phyloP scores from a whole-genome alignment of 2,329 filamentous ascomycete species.

The Ceratocystis ficicola region DNA sequence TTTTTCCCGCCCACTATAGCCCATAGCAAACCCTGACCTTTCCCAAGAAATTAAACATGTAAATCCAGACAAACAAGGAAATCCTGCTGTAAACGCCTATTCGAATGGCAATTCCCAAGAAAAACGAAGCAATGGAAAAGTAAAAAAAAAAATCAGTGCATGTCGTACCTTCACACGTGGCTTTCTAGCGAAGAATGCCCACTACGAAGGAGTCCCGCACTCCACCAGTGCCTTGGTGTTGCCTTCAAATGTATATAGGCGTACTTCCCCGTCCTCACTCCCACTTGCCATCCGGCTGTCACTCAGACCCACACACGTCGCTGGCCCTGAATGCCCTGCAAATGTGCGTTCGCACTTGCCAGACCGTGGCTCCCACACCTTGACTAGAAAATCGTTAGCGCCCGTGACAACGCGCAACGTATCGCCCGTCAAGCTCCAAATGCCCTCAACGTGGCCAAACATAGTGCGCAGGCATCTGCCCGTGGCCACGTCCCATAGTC shows the following conservation, averaged over 20 bases:
- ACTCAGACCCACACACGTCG: conserved; percentile 84
- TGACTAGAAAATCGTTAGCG: conserved; percentile 87
- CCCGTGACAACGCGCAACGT: conserved; percentile 78
- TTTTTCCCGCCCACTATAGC: background rate
- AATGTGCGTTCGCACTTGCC: conserved; percentile 89
- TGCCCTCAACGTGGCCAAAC: conserved; percentile 91
- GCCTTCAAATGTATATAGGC: conserved; percentile 65
- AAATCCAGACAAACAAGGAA: conserved; percentile 9
- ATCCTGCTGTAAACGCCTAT: conserved; percentile 1
- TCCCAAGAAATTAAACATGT: conserved; percentile 1
- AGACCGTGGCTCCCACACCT: conserved; percentile 81
- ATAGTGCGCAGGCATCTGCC: conserved; percentile 80
- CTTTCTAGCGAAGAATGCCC: too few relatives aligned
- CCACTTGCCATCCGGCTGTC: conserved; percentile 83
- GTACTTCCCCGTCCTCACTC: conserved; percentile 83
- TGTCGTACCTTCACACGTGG: background rate
- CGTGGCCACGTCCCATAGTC: conserved; percentile 78
- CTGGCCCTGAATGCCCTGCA: conserved; percentile 77
- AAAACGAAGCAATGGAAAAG: background rate
- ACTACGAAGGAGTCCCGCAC: conserved; percentile 40
- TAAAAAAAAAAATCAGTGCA: background rate
- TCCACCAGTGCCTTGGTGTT: conserved; percentile 36
- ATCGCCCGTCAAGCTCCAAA: conserved; percentile 87
- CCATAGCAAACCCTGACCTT: background rate
- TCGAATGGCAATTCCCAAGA: background rate